Base-by-base conservation (phyloP, 2,329 filamentous ascomycete species). In the Phyllosticta ampelicida region DNA sequence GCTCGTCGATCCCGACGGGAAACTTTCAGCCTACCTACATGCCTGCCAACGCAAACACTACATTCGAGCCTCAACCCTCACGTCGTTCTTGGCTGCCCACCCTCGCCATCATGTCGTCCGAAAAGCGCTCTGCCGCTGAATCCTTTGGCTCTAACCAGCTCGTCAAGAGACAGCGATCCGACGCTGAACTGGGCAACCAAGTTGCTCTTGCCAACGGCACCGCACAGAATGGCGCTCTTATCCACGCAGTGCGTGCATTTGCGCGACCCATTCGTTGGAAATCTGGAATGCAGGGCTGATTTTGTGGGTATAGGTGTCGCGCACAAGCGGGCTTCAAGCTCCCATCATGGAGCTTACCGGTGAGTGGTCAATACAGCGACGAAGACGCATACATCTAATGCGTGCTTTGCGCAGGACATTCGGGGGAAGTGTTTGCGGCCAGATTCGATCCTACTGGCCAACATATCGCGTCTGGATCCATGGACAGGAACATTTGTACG, bases 321-420 rank as follows among this genome's bases (percentile, higher is more conserved):
- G 90, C 65, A 91, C 90, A 52, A 95, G 90, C 70, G 84, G 82
- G 55, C 80, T 99, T 28, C 86, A 95, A 71, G 88, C 92, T 60
- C 90, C 92, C 1, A 86, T 96, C 51, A 96, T 97, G 90, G 90
- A 97, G 74, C 78, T 99, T 58, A 86, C 86, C 54, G 90, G 89
- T 68, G 82, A 83, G 69, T 48, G 19, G 23, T 20, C 20, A n/a
- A 49, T 2, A 21, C 55, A 23, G 18, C 51, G 11, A 51, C 48
- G 5, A n/a, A 16, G 11, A 44, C 36, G 13, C 36, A n/a, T n/a
- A 16, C n/a, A 23, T 26, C 51, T 44, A n/a, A 61, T 53, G n/a
- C 60, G 65, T 64, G 36, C 6, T 53, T 9, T 48, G 30, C n/a
- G 44, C 60, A 78, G 82, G 83, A 23, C 83, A 86, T 64, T 78